A percentile compares a stretch with the other conserved stretches of the same genome.
phyloP scores from a whole-genome alignment of 2,329 filamentous ascomycete genomes.

The Aspergillus sergii region DNA sequence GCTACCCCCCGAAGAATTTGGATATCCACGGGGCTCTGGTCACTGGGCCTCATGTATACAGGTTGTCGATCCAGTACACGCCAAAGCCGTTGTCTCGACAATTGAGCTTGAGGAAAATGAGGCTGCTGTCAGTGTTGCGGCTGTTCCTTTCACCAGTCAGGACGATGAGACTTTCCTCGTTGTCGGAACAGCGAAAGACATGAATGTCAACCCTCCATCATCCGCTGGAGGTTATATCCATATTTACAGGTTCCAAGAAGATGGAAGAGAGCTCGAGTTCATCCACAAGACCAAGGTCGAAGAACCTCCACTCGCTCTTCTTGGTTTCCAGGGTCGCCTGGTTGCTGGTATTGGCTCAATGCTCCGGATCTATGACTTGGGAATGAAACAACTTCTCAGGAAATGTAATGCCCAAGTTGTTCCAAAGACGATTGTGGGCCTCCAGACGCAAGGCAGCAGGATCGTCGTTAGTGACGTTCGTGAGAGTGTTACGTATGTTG shows the following conservation, averaged over 20 bases:
- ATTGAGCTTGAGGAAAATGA: conserved; percentile 88
- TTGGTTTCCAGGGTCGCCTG: conserved; percentile 89
- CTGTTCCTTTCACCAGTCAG: conserved; percentile 84
- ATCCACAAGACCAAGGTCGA: conserved; percentile 96
- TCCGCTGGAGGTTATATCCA: conserved; percentile 83
- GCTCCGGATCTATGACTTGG: conserved; percentile 87
- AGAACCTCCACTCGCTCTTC: conserved; percentile 82
- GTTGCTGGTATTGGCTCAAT: conserved; percentile 82
- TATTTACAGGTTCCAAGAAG: conserved; percentile 85
- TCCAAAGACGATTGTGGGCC: conserved; percentile 79
- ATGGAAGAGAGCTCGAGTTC: conserved; percentile 86
- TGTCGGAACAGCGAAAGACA: conserved; percentile 90
- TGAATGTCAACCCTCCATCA: conserved; percentile 75
- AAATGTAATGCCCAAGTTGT: conserved; percentile 83
- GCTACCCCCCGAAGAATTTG: conserved; percentile 80
- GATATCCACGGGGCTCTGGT: conserved; percentile 78
- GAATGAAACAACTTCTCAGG: conserved; percentile 86
- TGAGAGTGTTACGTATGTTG: conserved; percentile 87
- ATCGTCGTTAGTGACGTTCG: conserved; percentile 92
- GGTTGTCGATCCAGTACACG: conserved; percentile 78
- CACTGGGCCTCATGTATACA: conserved; percentile 97
- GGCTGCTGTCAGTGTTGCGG: conserved; percentile 81
- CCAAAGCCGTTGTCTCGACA: conserved; percentile 73
- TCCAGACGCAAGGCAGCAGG: conserved; percentile 87
- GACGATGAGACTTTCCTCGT: conserved; percentile 89